Percentiles rank a stretch among this genome's conserved stretches.
phyloP scores from a whole-genome alignment of 2,329 filamentous ascomycete genomes.

The Trichoderma breve region DNA sequence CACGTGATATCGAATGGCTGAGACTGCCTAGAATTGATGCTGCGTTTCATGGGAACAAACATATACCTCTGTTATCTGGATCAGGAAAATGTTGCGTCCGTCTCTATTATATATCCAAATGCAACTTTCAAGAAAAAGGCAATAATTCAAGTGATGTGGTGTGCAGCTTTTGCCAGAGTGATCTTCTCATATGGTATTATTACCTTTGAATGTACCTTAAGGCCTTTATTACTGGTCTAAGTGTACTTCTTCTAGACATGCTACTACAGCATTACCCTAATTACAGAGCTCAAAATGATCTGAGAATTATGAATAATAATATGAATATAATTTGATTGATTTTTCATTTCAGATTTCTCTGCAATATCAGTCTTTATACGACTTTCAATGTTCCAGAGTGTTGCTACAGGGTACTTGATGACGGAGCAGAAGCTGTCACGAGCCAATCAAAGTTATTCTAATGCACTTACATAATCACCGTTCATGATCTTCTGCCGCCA shows the following conservation, averaged over 20 bases:
- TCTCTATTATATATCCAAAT: background rate
- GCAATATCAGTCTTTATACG: background rate
- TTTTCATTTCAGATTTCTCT: background rate
- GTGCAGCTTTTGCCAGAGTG: background rate
- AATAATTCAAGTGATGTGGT: no score
- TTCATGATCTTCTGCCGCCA: constrained; percentile 18
- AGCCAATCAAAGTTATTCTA: background rate
- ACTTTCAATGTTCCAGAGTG: no score
- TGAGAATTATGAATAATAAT: background rate
- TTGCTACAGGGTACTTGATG: constrained; percentile 5
- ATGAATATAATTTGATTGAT: background rate
- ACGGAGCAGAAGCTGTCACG: background rate
- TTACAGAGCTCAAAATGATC: background rate
- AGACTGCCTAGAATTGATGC: background rate
- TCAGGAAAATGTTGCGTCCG: background rate
- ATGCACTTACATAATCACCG: constrained; percentile 23
- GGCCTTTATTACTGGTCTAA: no score
- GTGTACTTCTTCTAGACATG: no score
- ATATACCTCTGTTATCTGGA: background rate
- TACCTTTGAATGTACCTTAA: no score
- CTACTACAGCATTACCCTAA: background rate
- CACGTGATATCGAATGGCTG: constrained; percentile 28
- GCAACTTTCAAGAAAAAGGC: background rate
- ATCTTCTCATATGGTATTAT: no score
- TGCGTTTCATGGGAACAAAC: background rate